A percentile compares a stretch with the other conserved stretches of the same genome.
Conservation (phyloP, 73 alveolate species). For the Paramecium tetraurelia region DNA sequence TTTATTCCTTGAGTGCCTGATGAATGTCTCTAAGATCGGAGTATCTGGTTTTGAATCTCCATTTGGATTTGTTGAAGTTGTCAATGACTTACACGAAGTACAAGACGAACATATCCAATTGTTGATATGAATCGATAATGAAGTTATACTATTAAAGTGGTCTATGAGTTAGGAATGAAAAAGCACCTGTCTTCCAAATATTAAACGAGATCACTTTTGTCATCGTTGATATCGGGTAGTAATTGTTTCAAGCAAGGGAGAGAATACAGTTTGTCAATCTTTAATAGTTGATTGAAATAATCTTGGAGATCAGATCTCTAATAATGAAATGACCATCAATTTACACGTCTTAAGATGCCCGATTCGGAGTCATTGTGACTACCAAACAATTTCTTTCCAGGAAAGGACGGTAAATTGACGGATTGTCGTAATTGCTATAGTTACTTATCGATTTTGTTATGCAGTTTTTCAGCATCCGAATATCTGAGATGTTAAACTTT, state of each 20-base stretch:
- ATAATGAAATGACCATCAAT: not conserved
- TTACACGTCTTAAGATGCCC: constrained; percentile 15
- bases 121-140: constrained; percentile 5
- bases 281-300: not conserved
- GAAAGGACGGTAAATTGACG: not conserved
- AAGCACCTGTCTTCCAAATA: not conserved
- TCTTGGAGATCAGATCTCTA: constrained; percentile 20
- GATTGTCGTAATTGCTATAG: not conserved
- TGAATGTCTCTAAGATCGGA: constrained; percentile 41
- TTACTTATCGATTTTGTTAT: not conserved
- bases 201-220: not conserved
- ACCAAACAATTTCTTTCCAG: constrained; percentile 41
- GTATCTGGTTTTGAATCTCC: constrained; percentile 43
- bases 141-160: not conserved
- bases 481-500: constrained; percentile 8
- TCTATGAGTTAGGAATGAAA: not conserved
- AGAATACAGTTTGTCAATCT: not conserved
- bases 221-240: constrained; percentile 7
- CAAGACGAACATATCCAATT: not conserved
- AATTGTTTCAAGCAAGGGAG: not conserved
- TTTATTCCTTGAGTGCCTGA: constrained; percentile 15
- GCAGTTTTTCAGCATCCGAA: constrained; percentile 21
- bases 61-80: not conserved
- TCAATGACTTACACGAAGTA: constrained; percentile 27
- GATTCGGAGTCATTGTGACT: constrained; percentile 14